Evolutionary conservation across 805 yeast genomes (phyloP).

Genomic region (Sugiyamaella americana): DNA sequence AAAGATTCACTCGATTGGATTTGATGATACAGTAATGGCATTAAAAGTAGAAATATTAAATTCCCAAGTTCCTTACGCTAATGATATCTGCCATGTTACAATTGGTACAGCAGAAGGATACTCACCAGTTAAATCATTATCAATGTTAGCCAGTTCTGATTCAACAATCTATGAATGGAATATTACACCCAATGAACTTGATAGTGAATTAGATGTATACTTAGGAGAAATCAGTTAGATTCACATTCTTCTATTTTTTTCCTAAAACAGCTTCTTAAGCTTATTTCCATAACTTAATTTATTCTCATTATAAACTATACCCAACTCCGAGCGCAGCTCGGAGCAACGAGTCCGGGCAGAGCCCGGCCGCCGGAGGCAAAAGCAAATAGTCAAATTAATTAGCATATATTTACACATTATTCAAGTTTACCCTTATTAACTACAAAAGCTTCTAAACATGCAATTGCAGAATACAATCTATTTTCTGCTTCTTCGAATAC

Average conservation of each 20-base stretch:
- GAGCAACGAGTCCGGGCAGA: not conserved
- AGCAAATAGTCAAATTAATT: not conserved
- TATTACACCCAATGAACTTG: conserved; percentile 16
- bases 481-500: conserved; percentile 97
- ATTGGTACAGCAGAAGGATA: conserved; percentile 50
- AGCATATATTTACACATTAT: not conserved
- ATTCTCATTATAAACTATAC: too few species aligned
- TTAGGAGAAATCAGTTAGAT: too few species aligned
- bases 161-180: conserved; percentile 16
- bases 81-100: conserved; percentile 62
- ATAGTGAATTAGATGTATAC: conserved; percentile 8
- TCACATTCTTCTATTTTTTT: too few species aligned
- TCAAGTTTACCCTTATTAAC: conserved; percentile 58
- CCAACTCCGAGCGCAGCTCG: too few species aligned
- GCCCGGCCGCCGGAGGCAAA: not conserved
- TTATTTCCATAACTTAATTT: too few species aligned
- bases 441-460: conserved; percentile 86
- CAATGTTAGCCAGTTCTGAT: conserved; percentile 22
- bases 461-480: conserved; percentile 92
- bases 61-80: conserved; percentile 30
- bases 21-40: conserved; percentile 50
- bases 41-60: conserved; percentile 39
- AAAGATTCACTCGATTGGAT: conserved; percentile 39
- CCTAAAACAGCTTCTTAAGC: too few species aligned
- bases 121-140: conserved; percentile 50